Base-by-base conservation (phyloP, 176 grass and related monocot species). In the Oryza officinalis region DNA sequence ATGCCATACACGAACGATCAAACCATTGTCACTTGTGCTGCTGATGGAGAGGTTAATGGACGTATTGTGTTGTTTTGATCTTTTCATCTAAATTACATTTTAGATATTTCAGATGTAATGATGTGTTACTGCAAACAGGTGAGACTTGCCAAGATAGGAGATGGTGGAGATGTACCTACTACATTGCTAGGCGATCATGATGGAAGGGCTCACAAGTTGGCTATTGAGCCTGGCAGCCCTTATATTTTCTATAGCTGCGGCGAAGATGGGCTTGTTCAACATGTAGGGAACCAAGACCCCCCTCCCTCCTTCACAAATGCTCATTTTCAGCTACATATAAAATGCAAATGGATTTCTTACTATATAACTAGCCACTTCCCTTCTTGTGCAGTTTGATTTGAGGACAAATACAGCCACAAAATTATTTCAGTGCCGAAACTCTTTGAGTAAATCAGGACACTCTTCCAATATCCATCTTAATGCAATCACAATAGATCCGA, bases 171-270 rank as follows among this genome's bases (percentile, higher is more conserved):
- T 78, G 93, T 92, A 46, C 49, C 13, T 65, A 95, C 93, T 38
- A 66, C 79, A 77, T 90, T 90, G 79, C 91, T 98, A 66, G 91
- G 87, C 60, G 73, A 78, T 22, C 96, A 98, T 87, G 85, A 75
- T 37, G 82, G 87, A 69, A 84, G 80, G 77, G 91, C 91, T 80
- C 96, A 98, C 85, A 98, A 92, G 81, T 83, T 98, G 60, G 93
- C 85, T 60, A 81, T 98, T 78, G 93, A 98, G 68, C 87, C 91
- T 66, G 89, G 91, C 44, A 98, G 89, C 63, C 87, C 96, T 80
- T 82, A 94, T 65, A 93, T 95, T 77, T 92, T 98, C 72, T 98
- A 98, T 80, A 94, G 91, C 77, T 93, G 91, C 32, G 93, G 96
- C 44, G 93, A 95, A 88, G 96, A 98, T 85, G 96, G 93, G 63